Conservation (phyloP, 768 basidiomycete species). For the Lactarius quietus region DNA sequence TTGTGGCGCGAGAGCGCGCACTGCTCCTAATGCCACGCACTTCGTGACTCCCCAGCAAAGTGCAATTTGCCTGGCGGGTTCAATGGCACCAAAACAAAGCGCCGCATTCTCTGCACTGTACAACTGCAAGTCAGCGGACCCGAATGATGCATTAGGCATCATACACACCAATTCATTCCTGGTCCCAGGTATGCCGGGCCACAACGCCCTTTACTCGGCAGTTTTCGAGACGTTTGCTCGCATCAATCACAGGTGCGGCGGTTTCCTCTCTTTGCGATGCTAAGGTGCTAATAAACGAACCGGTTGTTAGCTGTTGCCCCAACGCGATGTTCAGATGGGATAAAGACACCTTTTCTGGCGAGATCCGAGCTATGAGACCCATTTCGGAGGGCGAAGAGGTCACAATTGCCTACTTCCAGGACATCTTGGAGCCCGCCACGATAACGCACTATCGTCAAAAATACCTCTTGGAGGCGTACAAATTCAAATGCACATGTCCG, state of each 20-base stretch:
- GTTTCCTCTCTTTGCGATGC: background rate
- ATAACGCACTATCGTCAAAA: constrained; percentile 31
- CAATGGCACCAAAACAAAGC: background rate
- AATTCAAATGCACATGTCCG: constrained; percentile 35
- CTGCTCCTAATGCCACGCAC: constrained; percentile 31
- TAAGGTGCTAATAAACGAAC: constrained; percentile 7
- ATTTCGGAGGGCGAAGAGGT: constrained; percentile 37
- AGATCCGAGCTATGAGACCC: constrained; percentile 31
- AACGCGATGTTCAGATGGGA: constrained; percentile 29
- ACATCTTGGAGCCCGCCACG: constrained; percentile 7
- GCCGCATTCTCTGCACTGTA: constrained; percentile 2
- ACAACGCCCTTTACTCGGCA: constrained; percentile 27
- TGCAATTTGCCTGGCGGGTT: background rate
- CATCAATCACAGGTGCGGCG: constrained; percentile 27
- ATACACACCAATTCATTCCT: constrained; percentile 9
- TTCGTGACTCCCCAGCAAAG: background rate
- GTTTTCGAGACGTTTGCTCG: constrained; percentile 29
- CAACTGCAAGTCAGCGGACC: background rate
- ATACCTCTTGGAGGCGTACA: constrained; percentile 30
- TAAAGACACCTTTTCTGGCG: constrained; percentile 31
- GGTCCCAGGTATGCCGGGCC: constrained; percentile 13
- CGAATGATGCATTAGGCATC: background rate
- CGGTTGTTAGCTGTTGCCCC: constrained; percentile 30
- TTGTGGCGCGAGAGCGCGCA: constrained; percentile 39
- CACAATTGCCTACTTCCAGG: constrained; percentile 31